Evolutionary conservation across 1,139 yeast species (phyloP).

Genomic region (Pneumocystis oryctolagi): DNA sequence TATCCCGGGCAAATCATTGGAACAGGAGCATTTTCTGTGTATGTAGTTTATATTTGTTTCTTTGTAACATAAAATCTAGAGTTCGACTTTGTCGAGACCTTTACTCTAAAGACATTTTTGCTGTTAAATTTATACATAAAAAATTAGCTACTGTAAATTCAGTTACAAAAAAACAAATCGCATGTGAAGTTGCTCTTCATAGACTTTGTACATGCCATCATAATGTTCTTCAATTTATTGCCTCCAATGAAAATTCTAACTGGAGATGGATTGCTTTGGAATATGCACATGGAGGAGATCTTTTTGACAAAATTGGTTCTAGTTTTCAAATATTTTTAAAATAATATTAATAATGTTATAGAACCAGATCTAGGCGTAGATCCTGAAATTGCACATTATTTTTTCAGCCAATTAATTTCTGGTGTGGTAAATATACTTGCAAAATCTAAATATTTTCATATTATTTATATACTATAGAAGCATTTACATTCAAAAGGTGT

Average conservation of each 20-base stretch:
- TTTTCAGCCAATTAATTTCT: slow-evolving; percentile 45
- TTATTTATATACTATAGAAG: slow-evolving; percentile 13
- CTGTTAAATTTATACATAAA: slow-evolving; percentile 43
- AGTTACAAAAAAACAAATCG: slow-evolving; percentile 31
- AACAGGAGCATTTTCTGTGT: slow-evolving; percentile 12
- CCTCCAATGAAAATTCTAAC: slow-evolving; percentile 35
- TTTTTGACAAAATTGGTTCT: slow-evolving; percentile 45
- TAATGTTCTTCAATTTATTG: slow-evolving; percentile 40
- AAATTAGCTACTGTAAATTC: slow-evolving; percentile 24
- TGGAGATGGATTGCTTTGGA: slow-evolving; percentile 55
- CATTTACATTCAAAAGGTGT: slow-evolving; percentile 57
- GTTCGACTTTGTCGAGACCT: slow-evolving; percentile 19
- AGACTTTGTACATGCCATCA: slow-evolving; percentile 39
- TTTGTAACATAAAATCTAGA: slow-evolving; percentile 19
- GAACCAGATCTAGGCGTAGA: slow-evolving; percentile 61
- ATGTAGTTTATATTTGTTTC: slow-evolving; percentile 19
- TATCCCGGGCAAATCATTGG: slow-evolving; percentile 11
- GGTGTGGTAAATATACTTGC: slow-evolving; percentile 26
- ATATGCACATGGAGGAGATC: slow-evolving; percentile 53
- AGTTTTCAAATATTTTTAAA: neutral
- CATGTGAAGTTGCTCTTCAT: slow-evolving; percentile 40
- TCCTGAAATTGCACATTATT: slow-evolving; percentile 50
- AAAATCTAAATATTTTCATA: neutral
- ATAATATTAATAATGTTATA: neutral
- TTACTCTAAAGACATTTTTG: slow-evolving; percentile 26